phyloP scores from a whole-genome alignment of 73 alveolate species.

The Paramecium tetraurelia region DNA sequence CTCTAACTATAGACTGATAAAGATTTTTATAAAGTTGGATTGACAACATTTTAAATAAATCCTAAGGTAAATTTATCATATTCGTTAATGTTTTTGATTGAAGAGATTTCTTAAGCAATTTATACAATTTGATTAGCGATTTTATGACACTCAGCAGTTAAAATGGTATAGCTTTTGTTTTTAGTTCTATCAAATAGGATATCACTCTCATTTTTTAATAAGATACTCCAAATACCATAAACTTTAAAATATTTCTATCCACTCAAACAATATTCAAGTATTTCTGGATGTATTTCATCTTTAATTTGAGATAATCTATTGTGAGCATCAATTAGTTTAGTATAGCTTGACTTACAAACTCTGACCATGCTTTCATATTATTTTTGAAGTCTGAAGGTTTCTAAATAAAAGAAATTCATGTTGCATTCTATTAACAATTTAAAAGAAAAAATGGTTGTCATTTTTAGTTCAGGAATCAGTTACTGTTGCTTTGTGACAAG shows the following conservation, averaged over 20 bases:
- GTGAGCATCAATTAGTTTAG: not conserved
- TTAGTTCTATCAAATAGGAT: not conserved
- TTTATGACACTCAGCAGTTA: not conserved
- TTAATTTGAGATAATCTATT: not conserved
- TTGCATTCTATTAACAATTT: slow-evolving; percentile 34
- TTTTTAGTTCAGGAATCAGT: not conserved
- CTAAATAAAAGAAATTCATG: slow-evolving; percentile 14
- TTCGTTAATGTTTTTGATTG: not conserved
- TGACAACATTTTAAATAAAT: not conserved
- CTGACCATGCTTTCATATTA: not conserved
- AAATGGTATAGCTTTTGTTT: not conserved
- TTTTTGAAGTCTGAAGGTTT: not conserved
- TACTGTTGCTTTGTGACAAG: not conserved
- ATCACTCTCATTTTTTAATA: not conserved
- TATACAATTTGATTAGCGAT: not conserved
- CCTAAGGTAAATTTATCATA: not conserved
- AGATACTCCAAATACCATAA: slow-evolving; percentile 21
- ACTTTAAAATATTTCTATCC: not conserved
- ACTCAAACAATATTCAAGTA: not conserved
- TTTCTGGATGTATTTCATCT: not conserved
- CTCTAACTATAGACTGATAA: not conserved
- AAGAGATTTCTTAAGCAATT: not conserved
- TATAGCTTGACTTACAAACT: slow-evolving; percentile 11
- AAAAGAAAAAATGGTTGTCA: not conserved
- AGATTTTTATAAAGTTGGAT: not conserved